Evolutionary conservation across 768 basidiomycete genomes (phyloP).

Genomic region (Leccinum subgranulosum): DNA sequence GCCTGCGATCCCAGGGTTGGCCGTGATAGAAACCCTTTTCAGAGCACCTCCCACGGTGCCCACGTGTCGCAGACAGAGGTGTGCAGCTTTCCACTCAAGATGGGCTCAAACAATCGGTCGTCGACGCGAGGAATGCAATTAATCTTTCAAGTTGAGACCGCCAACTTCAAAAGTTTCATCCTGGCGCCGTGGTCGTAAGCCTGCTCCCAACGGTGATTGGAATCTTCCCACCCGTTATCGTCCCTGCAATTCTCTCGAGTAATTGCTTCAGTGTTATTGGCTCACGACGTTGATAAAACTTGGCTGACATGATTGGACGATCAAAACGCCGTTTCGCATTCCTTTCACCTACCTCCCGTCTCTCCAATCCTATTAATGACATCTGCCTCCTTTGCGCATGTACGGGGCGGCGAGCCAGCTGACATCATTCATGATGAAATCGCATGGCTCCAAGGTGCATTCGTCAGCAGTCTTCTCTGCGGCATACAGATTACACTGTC

Average conservation of each 20-base stretch:
- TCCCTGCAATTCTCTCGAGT: conserved; percentile 8
- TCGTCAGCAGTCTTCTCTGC: conserved; percentile 19
- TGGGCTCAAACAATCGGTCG: not conserved
- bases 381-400: not conserved
- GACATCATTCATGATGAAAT: conserved; percentile 4
- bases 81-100: not conserved
- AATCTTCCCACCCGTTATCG: conserved; percentile 2
- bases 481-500: conserved; percentile 20
- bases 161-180: not conserved
- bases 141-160: not conserved
- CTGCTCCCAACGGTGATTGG: not conserved
- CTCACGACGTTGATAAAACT: conserved; percentile 5
- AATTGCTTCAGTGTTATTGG: not conserved
- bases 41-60: not conserved
- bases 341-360: not conserved
- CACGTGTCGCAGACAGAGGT: not conserved
- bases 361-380: conserved; percentile 6
- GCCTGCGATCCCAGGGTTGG: conserved; percentile 9
- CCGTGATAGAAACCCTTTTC: not conserved
- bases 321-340: conserved; percentile 4
- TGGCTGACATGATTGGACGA: not conserved
- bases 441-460: conserved; percentile 23
- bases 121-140: not conserved
- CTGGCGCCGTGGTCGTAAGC: not conserved
- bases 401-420: not conserved